A percentile compares a stretch with the other conserved stretches of the same genome.
Conservation (phyloP, 2,329 filamentous ascomycete genomes). For the Talaromyces sp. region DNA sequence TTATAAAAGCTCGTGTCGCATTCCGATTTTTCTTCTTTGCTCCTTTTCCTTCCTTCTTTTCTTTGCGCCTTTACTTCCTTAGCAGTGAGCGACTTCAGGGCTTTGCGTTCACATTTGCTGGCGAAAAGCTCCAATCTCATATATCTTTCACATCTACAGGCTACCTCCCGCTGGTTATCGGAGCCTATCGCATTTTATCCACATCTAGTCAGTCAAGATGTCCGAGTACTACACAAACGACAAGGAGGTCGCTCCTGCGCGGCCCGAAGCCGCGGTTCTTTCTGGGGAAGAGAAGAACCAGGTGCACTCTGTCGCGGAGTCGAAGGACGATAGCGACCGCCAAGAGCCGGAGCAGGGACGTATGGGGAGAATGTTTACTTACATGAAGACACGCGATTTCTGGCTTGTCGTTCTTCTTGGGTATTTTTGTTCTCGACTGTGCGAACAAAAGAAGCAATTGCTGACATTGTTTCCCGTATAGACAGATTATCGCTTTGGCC, state of each 20-base stretch:
- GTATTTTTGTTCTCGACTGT: neutral
- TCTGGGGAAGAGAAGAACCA: slow-evolving; percentile 10
- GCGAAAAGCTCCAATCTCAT: slow-evolving; percentile 45
- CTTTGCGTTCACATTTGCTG: slow-evolving; percentile 52
- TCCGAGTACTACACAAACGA: slow-evolving; percentile 1
- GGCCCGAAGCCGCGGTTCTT: neutral
- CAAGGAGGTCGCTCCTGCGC: slow-evolving; percentile 9
- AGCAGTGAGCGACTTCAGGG: slow-evolving; percentile 54
- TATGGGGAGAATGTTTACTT: slow-evolving; percentile 7
- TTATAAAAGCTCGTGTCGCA: neutral
- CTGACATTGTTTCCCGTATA: slow-evolving; percentile 23
- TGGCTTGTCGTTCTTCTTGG: slow-evolving; percentile 15
- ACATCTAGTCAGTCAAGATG: slow-evolving; percentile 17
- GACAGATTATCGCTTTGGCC: slow-evolving; percentile 79
- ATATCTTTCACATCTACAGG: neutral
- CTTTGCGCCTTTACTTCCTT: slow-evolving; percentile 8
- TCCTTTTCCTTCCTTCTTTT: neutral
- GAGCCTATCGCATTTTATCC: neutral
- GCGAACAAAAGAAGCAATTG: neutral
- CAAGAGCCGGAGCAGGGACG: slow-evolving; percentile 12
- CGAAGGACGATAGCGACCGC: slow-evolving; percentile 7
- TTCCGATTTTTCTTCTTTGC: neutral
- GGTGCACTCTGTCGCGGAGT: slow-evolving; percentile 4
- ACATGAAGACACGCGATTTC: slow-evolving; percentile 17
- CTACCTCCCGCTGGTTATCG: slow-evolving; percentile 4